phyloP scores from a whole-genome alignment of 352 stramenopile species.

The Pythium chondricola region DNA sequence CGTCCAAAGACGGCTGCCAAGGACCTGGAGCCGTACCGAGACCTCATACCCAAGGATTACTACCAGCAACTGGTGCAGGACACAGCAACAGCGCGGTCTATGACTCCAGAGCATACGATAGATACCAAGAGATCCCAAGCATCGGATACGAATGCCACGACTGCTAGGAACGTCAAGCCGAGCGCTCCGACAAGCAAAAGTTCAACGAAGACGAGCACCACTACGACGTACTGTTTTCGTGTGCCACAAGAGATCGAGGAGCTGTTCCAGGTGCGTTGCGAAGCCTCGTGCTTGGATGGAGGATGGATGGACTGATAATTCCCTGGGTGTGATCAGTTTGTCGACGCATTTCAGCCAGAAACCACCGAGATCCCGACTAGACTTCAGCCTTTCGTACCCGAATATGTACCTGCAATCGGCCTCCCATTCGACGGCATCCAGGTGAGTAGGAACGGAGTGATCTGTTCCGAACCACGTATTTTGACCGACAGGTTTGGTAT shows the following conservation, averaged over 20 bases:
- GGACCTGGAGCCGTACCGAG: conserved; percentile 51
- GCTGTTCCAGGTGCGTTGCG: conserved; percentile 51
- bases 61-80: conserved; percentile 31
- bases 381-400: conserved; percentile 91
- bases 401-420: conserved; percentile 83
- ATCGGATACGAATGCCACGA: background rate
- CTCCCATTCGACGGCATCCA: conserved; percentile 68
- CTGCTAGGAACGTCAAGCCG: no score
- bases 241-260: conserved; percentile 53
- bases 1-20: conserved; percentile 48
- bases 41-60: conserved; percentile 42
- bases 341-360: conserved; percentile 84
- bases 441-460: no score
- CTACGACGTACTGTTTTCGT: conserved; percentile 22
- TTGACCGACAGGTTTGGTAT: no score
- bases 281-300: background rate
- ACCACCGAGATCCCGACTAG: conserved; percentile 86
- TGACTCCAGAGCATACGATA: no score
- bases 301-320: background rate
- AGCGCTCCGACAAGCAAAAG: no score
- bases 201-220: background rate
- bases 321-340: conserved; percentile 31
- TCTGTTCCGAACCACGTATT: no score
- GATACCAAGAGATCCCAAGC: background rate
- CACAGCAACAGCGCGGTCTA: conserved; percentile 1